These are phyloP conservation scores for Claviceps capensis DNA, from an alignment of 2,329 filamentous ascomycete species.

Conservation along the genomic window DNA sequence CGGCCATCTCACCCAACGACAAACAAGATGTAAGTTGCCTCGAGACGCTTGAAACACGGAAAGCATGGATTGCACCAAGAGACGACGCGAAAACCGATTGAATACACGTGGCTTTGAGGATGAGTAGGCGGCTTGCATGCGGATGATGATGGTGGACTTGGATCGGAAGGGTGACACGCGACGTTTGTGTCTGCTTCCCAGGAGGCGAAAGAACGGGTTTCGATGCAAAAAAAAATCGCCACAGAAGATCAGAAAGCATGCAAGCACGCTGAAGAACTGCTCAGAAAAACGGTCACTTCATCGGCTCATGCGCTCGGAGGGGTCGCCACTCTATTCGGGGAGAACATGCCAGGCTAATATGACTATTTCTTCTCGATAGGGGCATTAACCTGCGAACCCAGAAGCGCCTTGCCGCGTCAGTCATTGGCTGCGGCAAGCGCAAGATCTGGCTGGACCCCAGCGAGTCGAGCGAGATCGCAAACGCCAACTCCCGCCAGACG, in stretches of 20 bases:
- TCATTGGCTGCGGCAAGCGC: conserved; percentile 98
- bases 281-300: background rate
- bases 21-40: conserved; percentile 31
- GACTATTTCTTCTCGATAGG: conserved; percentile 37
- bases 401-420: conserved; percentile 98
- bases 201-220: background rate
- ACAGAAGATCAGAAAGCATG: background rate
- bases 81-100: conserved; percentile 4
- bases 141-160: background rate
- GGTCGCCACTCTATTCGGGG: background rate
- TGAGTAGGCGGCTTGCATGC: conserved; percentile 1
- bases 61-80: background rate
- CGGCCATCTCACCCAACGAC: conserved; percentile 27
- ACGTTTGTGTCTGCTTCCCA: background rate
- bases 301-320: background rate
- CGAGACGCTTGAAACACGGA: background rate
- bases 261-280: background rate
- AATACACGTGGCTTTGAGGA: conserved; percentile 1
- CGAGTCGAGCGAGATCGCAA: conserved; percentile 98
- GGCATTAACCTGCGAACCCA: conserved; percentile 94
- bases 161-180: background rate
- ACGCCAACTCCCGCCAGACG: conserved; percentile 99
- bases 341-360: conserved; percentile 16
- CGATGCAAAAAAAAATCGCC: background rate
- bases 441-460: conserved; percentile 99